Evolutionary conservation across 2,329 filamentous ascomycete genomes (phyloP).

Genomic region (Chaetomiaceae sp.): DNA sequence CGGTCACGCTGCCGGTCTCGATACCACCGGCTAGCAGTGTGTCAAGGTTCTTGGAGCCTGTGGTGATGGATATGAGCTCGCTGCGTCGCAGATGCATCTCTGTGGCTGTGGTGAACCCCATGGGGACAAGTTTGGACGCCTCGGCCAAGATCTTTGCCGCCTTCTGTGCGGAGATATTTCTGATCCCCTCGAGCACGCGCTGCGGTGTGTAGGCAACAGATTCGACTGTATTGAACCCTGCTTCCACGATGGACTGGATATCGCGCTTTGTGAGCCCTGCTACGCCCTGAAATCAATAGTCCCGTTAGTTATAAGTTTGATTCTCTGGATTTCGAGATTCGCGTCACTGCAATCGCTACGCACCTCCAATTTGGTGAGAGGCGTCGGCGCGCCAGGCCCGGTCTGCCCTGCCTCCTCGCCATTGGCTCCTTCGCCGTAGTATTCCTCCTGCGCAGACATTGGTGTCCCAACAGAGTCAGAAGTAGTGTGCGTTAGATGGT

Average conservation of each 20-base stretch:
- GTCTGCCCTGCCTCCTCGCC: constrained; percentile 66
- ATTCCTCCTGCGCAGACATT: constrained; percentile 50
- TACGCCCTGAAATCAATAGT: constrained; percentile 59
- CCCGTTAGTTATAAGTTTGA: not conserved
- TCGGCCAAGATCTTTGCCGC: constrained; percentile 73
- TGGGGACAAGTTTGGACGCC: constrained; percentile 94
- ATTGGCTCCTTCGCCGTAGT: constrained; percentile 60
- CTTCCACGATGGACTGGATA: constrained; percentile 86
- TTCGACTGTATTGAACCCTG: constrained; percentile 92
- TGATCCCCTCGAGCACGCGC: constrained; percentile 84
- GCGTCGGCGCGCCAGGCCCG: constrained; percentile 89
- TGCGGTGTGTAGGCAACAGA: constrained; percentile 87
- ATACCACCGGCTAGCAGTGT: constrained; percentile 90
- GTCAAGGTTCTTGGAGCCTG: constrained; percentile 94
- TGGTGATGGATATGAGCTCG: constrained; percentile 96
- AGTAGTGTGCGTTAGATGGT: not conserved
- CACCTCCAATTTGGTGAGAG: constrained; percentile 80
- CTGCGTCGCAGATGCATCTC: constrained; percentile 98
- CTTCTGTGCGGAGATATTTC: constrained; percentile 96
- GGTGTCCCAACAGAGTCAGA: not conserved
- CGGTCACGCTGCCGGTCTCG: constrained; percentile 95
- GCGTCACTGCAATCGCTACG: constrained; percentile 19
- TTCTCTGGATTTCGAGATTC: not conserved
- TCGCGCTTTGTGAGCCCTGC: constrained; percentile 89
- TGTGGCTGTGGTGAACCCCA: constrained; percentile 98